Evolutionary conservation across 1,139 yeast genomes (phyloP), one percentile per base, ranked within the genome.

Genomic region (Sugiyamaella neomexicana): DNA sequence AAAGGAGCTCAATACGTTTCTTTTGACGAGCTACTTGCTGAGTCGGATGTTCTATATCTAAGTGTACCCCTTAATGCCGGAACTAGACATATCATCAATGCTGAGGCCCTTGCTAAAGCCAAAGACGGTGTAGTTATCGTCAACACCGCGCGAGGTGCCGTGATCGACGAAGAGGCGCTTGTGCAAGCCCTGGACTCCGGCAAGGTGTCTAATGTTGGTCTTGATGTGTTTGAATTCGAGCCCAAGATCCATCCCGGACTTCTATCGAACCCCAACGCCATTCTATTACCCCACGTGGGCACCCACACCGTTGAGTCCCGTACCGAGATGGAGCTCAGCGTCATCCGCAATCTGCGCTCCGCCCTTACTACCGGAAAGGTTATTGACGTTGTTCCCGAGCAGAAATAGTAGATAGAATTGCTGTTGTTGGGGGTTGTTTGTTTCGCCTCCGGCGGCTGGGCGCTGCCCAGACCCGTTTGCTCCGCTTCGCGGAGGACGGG

Each of bases 201-300:
- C 17, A 83, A 87, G 63, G 80, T 90, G 42, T 82, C 85, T 6
- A 60, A 65, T 13, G 73, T 64, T 9, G 74, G 72, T 13, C 70
- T 90, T 41, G 97, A 90, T 68, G 97, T 90, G 34, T 86, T 86
- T 70, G 96, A 89, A 67, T 73, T 78, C 61, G 97, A 91, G 72
- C 98, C 98, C 6, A 60, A 62, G 47, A 60, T 73, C 46, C 69
- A 72, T 56, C 72, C 70, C 2, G 72, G 67, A 1, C 61, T 74
- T 45, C 52, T 73, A 16, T 57, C 58, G 27, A 65, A 68, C 58
- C 68, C 66, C 37, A 80, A 82, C 57, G 81, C 81, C 23, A 73
- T 82, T 31, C 73, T 84, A 56, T 75, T 83, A 61, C 89, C 89
- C 8, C 89, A 83, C 65, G 77, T 83, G 76, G 89, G 89, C 23